A percentile compares a stretch with the other conserved stretches of the same genome.
Evolutionary conservation across 2,329 filamentous ascomycete species (phyloP).

Genomic region (Ophiosphaerella narmari): DNA sequence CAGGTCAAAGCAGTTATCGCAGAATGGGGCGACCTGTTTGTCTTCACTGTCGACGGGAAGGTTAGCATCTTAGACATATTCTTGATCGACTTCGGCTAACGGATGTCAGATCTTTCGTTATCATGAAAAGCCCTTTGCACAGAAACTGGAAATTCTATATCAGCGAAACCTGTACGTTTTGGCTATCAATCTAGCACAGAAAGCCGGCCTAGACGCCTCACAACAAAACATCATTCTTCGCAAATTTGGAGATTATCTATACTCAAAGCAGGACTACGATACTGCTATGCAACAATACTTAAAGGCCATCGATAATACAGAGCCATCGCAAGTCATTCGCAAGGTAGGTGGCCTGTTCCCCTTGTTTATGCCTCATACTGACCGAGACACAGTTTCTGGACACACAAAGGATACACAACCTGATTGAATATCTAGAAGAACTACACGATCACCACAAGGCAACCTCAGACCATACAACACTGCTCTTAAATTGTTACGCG

Average conservation of each 20-base stretch:
- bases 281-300: constrained; percentile 99
- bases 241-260: constrained; percentile 90
- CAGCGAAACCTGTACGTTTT: constrained; percentile 90
- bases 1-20: constrained; percentile 79
- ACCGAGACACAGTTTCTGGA: constrained; percentile 70
- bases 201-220: constrained; percentile 75
- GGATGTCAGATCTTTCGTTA: constrained; percentile 75
- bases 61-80: constrained; percentile 51
- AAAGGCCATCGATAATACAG: constrained; percentile 91
- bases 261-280: constrained; percentile 94
- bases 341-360: constrained; percentile 60
- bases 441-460: constrained; percentile 92
- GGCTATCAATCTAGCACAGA: constrained; percentile 91
- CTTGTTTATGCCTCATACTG: constrained; percentile 3
- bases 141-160: constrained; percentile 91
- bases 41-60: constrained; percentile 92
- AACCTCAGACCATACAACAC: constrained; percentile 91
- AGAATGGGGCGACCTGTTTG: constrained; percentile 89
- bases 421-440: constrained; percentile 96
- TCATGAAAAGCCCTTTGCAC: constrained; percentile 86
- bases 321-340: constrained; percentile 93
- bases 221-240: constrained; percentile 93
- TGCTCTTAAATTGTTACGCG: constrained; percentile 95
- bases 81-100: constrained; percentile 11
- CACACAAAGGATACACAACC: constrained; percentile 94